Conservation (phyloP, 495 filamentous ascomycete genomes). For the Staphylotrichum tortipilum region DNA sequence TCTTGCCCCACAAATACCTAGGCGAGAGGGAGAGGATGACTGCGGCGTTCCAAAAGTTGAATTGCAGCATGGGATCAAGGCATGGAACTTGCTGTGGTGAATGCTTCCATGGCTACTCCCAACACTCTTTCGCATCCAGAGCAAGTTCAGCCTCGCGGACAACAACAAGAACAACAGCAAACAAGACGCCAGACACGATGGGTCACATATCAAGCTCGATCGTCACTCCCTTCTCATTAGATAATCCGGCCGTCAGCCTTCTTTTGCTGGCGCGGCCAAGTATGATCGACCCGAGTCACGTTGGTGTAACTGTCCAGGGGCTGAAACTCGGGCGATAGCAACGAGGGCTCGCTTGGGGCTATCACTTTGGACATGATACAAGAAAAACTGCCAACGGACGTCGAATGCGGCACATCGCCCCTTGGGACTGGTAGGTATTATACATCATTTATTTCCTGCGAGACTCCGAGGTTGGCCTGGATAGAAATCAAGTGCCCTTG, state of each 20-base stretch:
- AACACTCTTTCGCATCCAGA: too few relatives aligned
- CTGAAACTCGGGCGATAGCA: conserved; percentile 8
- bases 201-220: too few relatives aligned
- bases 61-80: too few relatives aligned
- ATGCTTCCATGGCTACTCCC: too few relatives aligned
- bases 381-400: background rate
- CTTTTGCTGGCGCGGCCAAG: background rate
- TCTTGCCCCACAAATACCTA: too few relatives aligned
- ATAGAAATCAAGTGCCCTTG: conserved; percentile 49
- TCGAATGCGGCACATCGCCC: conserved; percentile 7
- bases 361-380: conserved; percentile 1
- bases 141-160: too few relatives aligned
- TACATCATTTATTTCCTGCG: conserved; percentile 18
- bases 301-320: conserved; percentile 3
- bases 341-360: background rate
- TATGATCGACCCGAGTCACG: conserved; percentile 10
- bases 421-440: conserved; percentile 20
- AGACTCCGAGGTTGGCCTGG: conserved; percentile 1
- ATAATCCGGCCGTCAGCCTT: background rate
- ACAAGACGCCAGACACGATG: too few relatives aligned
- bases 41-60: too few relatives aligned
- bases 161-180: too few relatives aligned
- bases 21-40: too few relatives aligned
- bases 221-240: background rate
- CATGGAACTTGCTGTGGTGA: too few relatives aligned